Base-by-base conservation (phyloP, 352 stramenopile genomes). In the Pythium sukuiense region DNA sequence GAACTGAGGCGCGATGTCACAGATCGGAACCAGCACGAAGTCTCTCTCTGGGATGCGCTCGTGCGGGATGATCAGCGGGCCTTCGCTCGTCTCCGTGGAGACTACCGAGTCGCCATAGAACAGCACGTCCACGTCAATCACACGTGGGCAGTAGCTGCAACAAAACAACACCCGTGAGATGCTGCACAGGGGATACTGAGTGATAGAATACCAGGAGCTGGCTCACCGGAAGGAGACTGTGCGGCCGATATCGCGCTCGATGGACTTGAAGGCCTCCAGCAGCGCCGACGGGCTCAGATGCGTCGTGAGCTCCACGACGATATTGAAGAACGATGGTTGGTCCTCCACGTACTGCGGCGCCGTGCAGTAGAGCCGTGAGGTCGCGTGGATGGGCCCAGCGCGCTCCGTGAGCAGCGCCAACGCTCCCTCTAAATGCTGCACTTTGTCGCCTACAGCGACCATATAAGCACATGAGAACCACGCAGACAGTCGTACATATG, bases 11-110 rank as follows among this genome's bases (percentile, higher is more conserved):
- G 81, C 82, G 52, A 99, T 76, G 76, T 99, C 97, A 32, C 74
- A 87, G 68, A 99, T 81, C 6, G 97, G 97, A 55, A 86, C 84
- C 63, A 99, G 82, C 37, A 99, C 97, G 85, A 99, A 99, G 62
- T 98, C 96, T 55, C 97, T 80, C 72, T 99, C 96, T 18, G 79
- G 64, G 53, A 99, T 95, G 53, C 90, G 80, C 57, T 95, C 86
- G 80, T 99, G 97, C 16, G 97, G 97, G 53, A 99, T 82, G 49
- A 92, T 78, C 57, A 99, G 80, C 53, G 69, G 83, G 59, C 78
- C 88, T 69, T 90, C 72, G 29, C 57, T 37, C 4, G 86, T 95
- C 39, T 90, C 69, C 8, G 74, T 84, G 52, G 89, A 76, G 6
- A 97, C 62, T 3, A 93, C 56, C 27, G 83, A 69, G 57, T 89